Conservation (phyloP, 163 green algal genomes). For the Chloroidium sp. region DNA sequence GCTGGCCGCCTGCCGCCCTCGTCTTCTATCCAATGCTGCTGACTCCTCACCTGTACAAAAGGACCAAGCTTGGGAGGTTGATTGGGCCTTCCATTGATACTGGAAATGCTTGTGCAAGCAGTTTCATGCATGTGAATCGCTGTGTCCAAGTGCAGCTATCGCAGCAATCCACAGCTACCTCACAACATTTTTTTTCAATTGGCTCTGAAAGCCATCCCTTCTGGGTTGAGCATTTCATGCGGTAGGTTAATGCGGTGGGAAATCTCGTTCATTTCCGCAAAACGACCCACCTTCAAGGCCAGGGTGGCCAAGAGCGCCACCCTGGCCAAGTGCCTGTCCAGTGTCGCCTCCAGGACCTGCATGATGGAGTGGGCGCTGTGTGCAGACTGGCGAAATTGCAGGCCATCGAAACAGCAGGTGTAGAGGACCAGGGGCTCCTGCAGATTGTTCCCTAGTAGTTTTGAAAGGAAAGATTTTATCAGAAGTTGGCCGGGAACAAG, state of each 20-base stretch:
- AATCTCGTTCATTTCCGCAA: too few species aligned
- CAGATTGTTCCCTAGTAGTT: background rate
- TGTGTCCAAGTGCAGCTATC: background rate
- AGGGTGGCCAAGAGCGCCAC: conserved; percentile 1
- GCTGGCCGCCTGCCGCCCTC: background rate
- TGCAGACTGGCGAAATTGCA: conserved; percentile 26
- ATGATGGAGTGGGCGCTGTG: background rate
- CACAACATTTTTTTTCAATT: too few species aligned
- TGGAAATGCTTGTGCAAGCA: too few species aligned
- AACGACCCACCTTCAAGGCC: conserved; percentile 3
- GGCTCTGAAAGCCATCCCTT: too few species aligned
- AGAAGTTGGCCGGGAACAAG: background rate
- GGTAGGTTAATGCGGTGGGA: too few species aligned
- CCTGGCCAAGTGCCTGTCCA: background rate
- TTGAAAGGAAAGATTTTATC: background rate
- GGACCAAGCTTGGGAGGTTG: too few species aligned
- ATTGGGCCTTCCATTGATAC: too few species aligned
- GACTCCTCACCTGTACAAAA: too few species aligned
- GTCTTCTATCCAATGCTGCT: background rate
- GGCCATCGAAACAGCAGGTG: conserved; percentile 40
- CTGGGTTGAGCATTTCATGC: too few species aligned
- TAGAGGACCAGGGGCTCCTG: conserved; percentile 73
- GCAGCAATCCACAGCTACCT: too few species aligned
- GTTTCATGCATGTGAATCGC: too few species aligned
- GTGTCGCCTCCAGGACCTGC: conserved; percentile 14